Evolutionary conservation across 2,329 filamentous ascomycete species (phyloP), one percentile per base, ranked within the genome.

Genomic region (Fusarium sambucinum): DNA sequence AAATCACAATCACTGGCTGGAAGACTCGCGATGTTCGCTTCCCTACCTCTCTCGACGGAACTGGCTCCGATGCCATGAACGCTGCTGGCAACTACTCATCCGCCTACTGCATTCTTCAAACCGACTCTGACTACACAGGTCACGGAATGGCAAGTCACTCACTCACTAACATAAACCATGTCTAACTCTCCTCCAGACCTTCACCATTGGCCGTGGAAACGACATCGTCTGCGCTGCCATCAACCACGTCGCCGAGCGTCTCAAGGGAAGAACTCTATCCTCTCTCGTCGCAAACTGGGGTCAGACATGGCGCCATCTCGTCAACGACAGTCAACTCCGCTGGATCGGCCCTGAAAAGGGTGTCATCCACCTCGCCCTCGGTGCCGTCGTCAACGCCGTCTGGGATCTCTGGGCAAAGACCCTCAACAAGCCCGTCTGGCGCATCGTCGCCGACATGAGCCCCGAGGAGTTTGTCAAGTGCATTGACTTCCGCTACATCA

Each of bases 21-120:
- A 83, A 82, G 70, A 91, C 90, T 61, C 86, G 89, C 76, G 91
- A 93, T 82, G 90, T 93, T 77, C 88, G 91, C 72, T 93, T 93
- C 78, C 91, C 91, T 79, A 97, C 94, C n/a, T 97, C 94, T 40
- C 89, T 97, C 64, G 93, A 97, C 81, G 96, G 95, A 83, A 97
- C 93, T n/a, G 94, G 94, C 74, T 96, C 93, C 11, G 94, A 97
- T 87, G 94, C 93, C 75, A 97, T 97, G 94, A 97, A 97, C 77
- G 92, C 92, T 5, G 93, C 94, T 4, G 92, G 93, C 65, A 93
- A 97, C 80, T 97, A 97, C 82, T 97, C 93, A 2, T 86, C 94
- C 14, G 94, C 94, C n/a, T 97, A 97, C 84, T 97, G 93, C 79
- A 95, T 97, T 74, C 83, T 97, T 48, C 83, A 93, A 76, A 97